Evolutionary conservation across 306 rosid species (phyloP), one percentile per base, ranked within the genome.

Genomic region (Aeschynomene evenia): DNA sequence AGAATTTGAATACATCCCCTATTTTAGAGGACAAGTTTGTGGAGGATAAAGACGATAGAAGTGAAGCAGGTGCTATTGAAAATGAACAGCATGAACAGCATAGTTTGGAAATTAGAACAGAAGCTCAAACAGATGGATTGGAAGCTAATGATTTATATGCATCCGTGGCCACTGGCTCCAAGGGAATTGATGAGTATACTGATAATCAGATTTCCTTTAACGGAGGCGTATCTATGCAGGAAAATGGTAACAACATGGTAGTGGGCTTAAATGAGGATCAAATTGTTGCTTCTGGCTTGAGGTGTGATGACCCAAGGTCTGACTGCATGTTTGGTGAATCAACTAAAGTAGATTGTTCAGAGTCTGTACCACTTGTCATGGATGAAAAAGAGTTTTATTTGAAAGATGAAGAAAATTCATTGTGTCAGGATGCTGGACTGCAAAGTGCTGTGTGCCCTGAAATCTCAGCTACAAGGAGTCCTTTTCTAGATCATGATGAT

Each of bases 211-310:
- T 75, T 63, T 76, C 79, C 65, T 77, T 75, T 37, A 76, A 72
- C 68, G 84, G 82, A 39, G 83, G 69, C 68, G 52, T 70, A 28
- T 71, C 83, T 63, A 39, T 42, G 9, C 87, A 82, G 77, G 83
- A 74, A 73, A 79, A 68, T 63, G 80, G 61, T 73, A 81, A 85
- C 65, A 63, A 4, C 65, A 39, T 66, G 77, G 45, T 49, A 11
- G 85, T 52, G 63, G 68, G 28, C 70, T 23, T 77, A 29, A 84
- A 87, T 54, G 91, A 68, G 65, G 85, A 79, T 84, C 87, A 74
- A 70, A 63, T 70, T 59, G 64, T 61, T 56, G 62, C 80, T 33
- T 73, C 65, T 58, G 88, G 74, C 73, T 55, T 77, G 65, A 85
- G 78, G 57, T 81, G 71, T 81, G 85, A 79, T 72, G 89, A 79